Evolutionary conservation across 768 basidiomycete species (phyloP).

Genomic region (Mycena sanguinolenta): DNA sequence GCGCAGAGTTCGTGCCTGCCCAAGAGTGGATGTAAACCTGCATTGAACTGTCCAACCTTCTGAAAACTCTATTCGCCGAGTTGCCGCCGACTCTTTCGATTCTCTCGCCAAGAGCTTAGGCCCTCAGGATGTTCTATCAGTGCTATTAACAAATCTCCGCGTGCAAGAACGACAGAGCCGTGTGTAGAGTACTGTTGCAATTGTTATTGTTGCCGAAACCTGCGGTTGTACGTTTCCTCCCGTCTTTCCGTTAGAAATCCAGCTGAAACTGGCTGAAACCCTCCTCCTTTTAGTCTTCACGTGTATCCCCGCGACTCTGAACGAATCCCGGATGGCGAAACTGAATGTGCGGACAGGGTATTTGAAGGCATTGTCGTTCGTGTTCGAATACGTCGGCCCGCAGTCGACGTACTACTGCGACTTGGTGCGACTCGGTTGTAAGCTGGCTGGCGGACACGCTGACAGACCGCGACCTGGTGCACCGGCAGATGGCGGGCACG

Average conservation of each 20-base stretch:
- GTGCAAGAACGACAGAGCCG: slow-evolving; percentile 99
- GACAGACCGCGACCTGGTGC: slow-evolving; percentile 97
- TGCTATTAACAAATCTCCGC: slow-evolving; percentile 94
- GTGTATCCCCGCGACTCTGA: slow-evolving; percentile 97
- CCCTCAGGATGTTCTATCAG: slow-evolving; percentile 97
- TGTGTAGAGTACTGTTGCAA: slow-evolving; percentile 98
- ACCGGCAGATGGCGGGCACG: slow-evolving; percentile 96
- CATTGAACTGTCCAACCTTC: slow-evolving; percentile 94
- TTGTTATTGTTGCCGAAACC: slow-evolving; percentile 95
- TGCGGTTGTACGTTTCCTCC: slow-evolving; percentile 73
- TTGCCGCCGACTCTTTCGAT: slow-evolving; percentile 99
- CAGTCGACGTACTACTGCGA: slow-evolving; percentile 97
- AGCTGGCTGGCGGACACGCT: slow-evolving; percentile 98
- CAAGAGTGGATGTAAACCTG: slow-evolving; percentile 99
- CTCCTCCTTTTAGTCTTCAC: slow-evolving; percentile 80
- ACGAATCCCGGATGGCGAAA: slow-evolving; percentile 98
- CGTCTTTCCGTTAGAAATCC: background rate
- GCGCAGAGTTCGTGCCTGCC: slow-evolving; percentile 98
- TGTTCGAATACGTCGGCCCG: slow-evolving; percentile 98
- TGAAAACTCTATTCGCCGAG: slow-evolving; percentile 98
- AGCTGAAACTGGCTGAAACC: slow-evolving; percentile 33
- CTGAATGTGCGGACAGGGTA: slow-evolving; percentile 99
- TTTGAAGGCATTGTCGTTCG: slow-evolving; percentile 97
- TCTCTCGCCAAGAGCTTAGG: slow-evolving; percentile 99
- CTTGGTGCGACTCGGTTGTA: slow-evolving; percentile 96